phyloP scores from a whole-genome alignment of 2,329 filamentous ascomycete genomes.

The Albifimbria verrucaria region DNA sequence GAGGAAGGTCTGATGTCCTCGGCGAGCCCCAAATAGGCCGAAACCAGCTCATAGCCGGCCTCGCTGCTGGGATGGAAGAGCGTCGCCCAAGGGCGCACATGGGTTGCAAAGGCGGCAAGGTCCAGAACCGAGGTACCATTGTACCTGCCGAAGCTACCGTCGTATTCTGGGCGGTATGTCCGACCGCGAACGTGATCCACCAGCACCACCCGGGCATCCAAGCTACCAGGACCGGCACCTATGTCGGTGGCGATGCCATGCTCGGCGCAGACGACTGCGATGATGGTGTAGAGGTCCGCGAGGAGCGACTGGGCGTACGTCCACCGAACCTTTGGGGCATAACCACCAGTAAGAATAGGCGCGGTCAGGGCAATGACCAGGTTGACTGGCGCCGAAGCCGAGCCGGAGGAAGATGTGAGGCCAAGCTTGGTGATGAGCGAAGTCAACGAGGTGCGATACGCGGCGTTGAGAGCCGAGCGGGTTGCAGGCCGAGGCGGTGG shows the following conservation, averaged over 20 bases:
- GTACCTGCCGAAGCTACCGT: slow-evolving; percentile 30
- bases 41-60: slow-evolving; percentile 56
- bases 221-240: slow-evolving; percentile 54
- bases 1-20: slow-evolving; percentile 44
- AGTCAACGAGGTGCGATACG: slow-evolving; percentile 58
- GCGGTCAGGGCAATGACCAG: slow-evolving; percentile 59
- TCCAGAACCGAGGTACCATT: slow-evolving; percentile 48
- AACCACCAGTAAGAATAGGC: slow-evolving; percentile 54
- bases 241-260: slow-evolving; percentile 58
- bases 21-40: slow-evolving; percentile 42
- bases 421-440: slow-evolving; percentile 50
- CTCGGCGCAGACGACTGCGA: slow-evolving; percentile 68
- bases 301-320: slow-evolving; percentile 68
- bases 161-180: slow-evolving; percentile 27
- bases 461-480: slow-evolving; percentile 48
- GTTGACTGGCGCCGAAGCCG: slow-evolving; percentile 25
- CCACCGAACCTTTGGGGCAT: slow-evolving; percentile 51
- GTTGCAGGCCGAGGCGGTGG: slow-evolving; percentile 56
- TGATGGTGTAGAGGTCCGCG: slow-evolving; percentile 73
- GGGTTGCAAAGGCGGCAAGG: slow-evolving; percentile 48
- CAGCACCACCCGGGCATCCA: slow-evolving; percentile 74
- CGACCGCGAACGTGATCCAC: slow-evolving; percentile 55
- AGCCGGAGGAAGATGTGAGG: neutral
- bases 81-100: slow-evolving; percentile 57
- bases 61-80: slow-evolving; percentile 67